Evolutionary conservation across 345 rosid genomes (phyloP), one percentile per base, ranked within the genome.

Genomic region (Nasturtium officinale): DNA sequence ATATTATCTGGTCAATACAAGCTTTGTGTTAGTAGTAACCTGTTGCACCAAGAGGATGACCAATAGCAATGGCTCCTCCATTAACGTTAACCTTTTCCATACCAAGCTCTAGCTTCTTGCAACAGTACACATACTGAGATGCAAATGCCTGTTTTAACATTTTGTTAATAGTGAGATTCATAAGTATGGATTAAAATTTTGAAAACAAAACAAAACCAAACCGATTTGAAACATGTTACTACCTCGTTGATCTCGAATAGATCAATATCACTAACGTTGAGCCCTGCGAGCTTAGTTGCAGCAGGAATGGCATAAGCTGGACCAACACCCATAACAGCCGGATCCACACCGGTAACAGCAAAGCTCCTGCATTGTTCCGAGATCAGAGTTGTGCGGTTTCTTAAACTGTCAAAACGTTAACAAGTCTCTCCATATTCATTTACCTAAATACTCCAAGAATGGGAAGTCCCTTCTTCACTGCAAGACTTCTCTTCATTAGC

Each of bases 31-130:
- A 61, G 18, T 81, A 29, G 48, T 32, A 25, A 75, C 97, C 97
- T 83, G 99, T 95, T 46, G 93, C 96, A 21, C 97, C 99, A 79
- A 95, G 77, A 74, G 96, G 97, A 88, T 95, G 96, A 9, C 99
- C 97, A 13, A 95, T 81, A 69, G 97, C 99, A 16, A 95, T 83
- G 61, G 96, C 99, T 54, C 99, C 99, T 29, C 97, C 99, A 67
- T 95, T 95, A 54, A 91, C 97, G 60, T 95, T 95, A 65, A 95
- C 91, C 78, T 89, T 89, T 52, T 84, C 82, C 20, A 71, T 72
- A 76, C 87, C 90, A 37, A 91, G 93, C 67, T 73, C 89, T 63
- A 95, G 75, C 78, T 91, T 95, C 84, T 90, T 95, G 61, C 81
- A 51, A 40, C 90, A 87, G 77, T 95, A 95, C 37, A 88, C 92